These are phyloP conservation scores for Bonia amplexicaulis DNA, from an alignment of 176 grass and related monocot species.

Conservation along the genomic window DNA sequence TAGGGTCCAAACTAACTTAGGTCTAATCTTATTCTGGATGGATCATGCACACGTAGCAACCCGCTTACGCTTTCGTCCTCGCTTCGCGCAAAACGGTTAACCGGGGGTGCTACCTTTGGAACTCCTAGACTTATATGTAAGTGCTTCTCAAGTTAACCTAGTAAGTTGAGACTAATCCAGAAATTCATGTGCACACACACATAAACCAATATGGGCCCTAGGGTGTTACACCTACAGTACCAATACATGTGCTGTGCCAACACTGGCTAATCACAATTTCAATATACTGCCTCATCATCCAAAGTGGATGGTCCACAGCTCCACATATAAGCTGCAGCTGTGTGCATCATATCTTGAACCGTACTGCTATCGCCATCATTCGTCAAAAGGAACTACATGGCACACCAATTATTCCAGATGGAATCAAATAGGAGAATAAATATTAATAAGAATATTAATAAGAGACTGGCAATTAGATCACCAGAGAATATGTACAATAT, in stretches of 20 bases:
- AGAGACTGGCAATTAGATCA: not conserved
- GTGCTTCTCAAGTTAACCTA: no score
- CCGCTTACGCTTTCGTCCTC: no score
- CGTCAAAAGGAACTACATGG: not conserved
- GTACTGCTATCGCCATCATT: not conserved
- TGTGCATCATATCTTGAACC: not conserved
- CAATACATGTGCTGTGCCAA: not conserved
- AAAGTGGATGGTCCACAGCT: not conserved
- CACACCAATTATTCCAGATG: not conserved
- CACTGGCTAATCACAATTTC: not conserved
- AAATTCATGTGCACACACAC: no score
- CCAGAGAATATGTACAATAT: constrained; percentile 17
- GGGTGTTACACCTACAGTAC: no score
- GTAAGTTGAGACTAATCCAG: no score
- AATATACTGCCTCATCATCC: not conserved
- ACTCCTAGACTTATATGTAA: no score
- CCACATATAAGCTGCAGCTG: not conserved
- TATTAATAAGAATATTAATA: not conserved
- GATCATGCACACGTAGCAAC: no score
- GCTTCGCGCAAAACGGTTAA: no score
- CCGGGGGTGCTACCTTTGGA: no score
- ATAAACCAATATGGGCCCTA: no score
- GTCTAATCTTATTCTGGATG: no score
- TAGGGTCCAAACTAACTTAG: no score
- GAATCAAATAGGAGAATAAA: not conserved